Conservation (phyloP, 805 yeast species). For the Lipomyces starkeyi region DNA sequence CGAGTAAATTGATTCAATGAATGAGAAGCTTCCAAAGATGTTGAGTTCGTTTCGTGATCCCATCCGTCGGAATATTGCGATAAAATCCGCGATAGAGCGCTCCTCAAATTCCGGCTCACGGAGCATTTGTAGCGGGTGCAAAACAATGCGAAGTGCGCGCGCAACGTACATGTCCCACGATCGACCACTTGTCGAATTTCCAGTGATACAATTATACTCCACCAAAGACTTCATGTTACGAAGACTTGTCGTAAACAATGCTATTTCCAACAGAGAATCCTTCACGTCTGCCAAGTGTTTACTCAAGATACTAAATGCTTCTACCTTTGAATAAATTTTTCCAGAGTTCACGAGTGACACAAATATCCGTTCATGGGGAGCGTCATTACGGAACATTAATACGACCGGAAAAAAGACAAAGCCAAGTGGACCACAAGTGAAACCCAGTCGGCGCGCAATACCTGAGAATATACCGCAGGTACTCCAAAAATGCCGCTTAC, state of each 20-base stretch:
- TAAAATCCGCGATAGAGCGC: background rate
- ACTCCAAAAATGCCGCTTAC: slow-evolving; percentile 21
- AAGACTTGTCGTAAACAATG: background rate
- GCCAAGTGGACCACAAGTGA: slow-evolving; percentile 11
- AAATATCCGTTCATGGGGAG: background rate
- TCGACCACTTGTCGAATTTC: background rate
- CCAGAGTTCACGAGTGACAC: slow-evolving; percentile 2
- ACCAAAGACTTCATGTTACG: background rate
- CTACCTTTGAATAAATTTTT: background rate
- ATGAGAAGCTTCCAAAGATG: slow-evolving; percentile 4
- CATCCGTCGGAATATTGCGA: slow-evolving; percentile 8
- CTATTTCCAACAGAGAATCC: background rate
- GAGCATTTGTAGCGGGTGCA: background rate
- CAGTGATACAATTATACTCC: background rate
- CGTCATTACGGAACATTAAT: background rate
- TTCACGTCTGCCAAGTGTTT: background rate
- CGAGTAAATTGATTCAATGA: background rate
- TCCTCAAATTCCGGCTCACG: background rate
- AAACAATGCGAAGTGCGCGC: background rate
- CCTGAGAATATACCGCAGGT: slow-evolving; percentile 25
- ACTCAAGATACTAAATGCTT: background rate
- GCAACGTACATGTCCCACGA: background rate
- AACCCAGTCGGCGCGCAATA: slow-evolving; percentile 26
- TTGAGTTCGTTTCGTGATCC: slow-evolving; percentile 24
- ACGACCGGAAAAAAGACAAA: slow-evolving; percentile 12